Base-by-base conservation (phyloP, 441 rosid species). In the Metrosideros polymorpha region DNA sequence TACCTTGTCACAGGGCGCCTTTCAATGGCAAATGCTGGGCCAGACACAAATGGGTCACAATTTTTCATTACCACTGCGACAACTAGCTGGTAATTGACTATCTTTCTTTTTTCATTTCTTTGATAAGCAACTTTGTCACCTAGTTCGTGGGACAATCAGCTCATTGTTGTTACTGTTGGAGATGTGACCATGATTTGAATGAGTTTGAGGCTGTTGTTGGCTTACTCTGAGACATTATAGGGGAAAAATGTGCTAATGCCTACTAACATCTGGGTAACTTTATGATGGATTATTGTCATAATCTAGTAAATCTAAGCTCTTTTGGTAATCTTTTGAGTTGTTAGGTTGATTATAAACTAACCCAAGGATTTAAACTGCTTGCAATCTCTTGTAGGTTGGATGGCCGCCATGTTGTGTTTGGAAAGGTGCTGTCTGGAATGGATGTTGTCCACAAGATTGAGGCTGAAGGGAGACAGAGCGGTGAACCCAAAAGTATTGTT, bases 21-120 rank as follows among this genome's bases (percentile, higher is more conserved):
- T 76, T 94, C 97, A 30, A 94, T 94, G 97, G 94, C 96, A 45
- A 94, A 94, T 90, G 91, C 93, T 15, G 96, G 97, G 85, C 90
- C 93, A 45, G 94, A 94, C 88, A 93, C 94, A 53, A 93, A 93
- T 87, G 96, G 94, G 79, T 94, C 94, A 45, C 97, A 94, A 76
- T 94, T 94, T 91, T 94, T 93, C 89, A 92, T 94, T 77, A 92
- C 97, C 51, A 91, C 94, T 6, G 92, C 93, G 85, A 85, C 88
- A 87, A 94, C 94, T 4, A 86, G 91, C 90, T 94, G 97, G 97
- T 94, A 92, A 90, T 57, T 32, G 10, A 61, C 45, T 50, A 30
- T 35, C 59, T n/a, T 30, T 22, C n/a, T 42, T 39, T 10, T 22
- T 47, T 39, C n/a, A 22, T 71, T 71, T 71, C 79, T 71, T 71